A percentile compares a stretch with the other conserved stretches of the same genome.
Conservation (phyloP, 2,329 filamentous ascomycete species). For the Leptographium procerum region DNA sequence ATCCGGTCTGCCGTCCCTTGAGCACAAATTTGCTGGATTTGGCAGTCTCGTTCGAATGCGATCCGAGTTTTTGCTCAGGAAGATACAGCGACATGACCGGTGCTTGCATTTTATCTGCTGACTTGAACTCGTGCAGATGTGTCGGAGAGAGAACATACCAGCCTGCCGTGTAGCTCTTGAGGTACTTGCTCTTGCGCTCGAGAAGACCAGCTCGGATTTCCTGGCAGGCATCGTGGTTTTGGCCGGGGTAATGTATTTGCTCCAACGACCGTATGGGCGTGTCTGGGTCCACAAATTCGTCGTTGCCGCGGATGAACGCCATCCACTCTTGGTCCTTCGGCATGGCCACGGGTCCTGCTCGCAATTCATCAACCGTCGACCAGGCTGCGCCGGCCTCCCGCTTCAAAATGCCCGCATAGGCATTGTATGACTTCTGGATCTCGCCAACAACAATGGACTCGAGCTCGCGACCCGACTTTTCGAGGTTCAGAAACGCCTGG, state of each 20-base stretch:
- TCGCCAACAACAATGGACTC: slow-evolving; percentile 95
- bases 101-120: slow-evolving; percentile 81
- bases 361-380: slow-evolving; percentile 66
- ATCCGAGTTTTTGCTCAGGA: slow-evolving; percentile 88
- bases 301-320: slow-evolving; percentile 66
- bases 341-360: slow-evolving; percentile 79
- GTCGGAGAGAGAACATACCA: slow-evolving; percentile 96
- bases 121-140: slow-evolving; percentile 97
- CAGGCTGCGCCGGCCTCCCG: slow-evolving; percentile 79
- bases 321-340: slow-evolving; percentile 89
- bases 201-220: slow-evolving; percentile 86
- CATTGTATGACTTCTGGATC: slow-evolving; percentile 96
- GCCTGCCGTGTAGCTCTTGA: slow-evolving; percentile 93
- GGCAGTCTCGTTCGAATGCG: slow-evolving; percentile 70
- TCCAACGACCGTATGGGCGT: slow-evolving; percentile 67
- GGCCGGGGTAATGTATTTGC: slow-evolving; percentile 84
- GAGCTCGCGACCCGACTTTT: slow-evolving; percentile 85
- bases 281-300: slow-evolving; percentile 77
- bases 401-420: slow-evolving; percentile 82
- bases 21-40: slow-evolving; percentile 96
- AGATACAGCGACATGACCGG: slow-evolving; percentile 95
- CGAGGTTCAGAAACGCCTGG: slow-evolving; percentile 86
- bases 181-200: slow-evolving; percentile 96
- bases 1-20: slow-evolving; percentile 86
- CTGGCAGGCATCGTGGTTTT: slow-evolving; percentile 66